Percentiles rank a stretch among this genome's conserved stretches.
phyloP scores from a whole-genome alignment of 225 moss, liverwort and hornwort genomes.

The Pseudisothecium myosuroides region DNA sequence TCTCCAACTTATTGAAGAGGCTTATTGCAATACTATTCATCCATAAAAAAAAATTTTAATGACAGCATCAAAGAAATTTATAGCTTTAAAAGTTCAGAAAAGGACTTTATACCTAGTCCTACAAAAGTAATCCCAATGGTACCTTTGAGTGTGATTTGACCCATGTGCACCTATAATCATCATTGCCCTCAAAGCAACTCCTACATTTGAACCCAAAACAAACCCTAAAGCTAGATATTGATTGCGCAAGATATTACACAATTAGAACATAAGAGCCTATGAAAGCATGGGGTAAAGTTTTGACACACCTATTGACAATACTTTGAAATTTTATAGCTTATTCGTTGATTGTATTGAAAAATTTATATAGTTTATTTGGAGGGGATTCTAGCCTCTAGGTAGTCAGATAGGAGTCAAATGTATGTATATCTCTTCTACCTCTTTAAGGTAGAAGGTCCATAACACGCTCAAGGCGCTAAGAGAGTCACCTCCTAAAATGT shows the following conservation, averaged over 20 bases:
- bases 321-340: neutral
- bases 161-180: neutral
- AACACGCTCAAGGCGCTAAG: too few species aligned
- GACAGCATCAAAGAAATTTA: too few species aligned
- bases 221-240: neutral
- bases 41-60: too few species aligned
- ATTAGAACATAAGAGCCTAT: neutral
- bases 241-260: neutral
- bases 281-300: neutral
- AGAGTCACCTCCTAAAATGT: too few species aligned
- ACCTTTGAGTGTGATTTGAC: too few species aligned
- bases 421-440: neutral
- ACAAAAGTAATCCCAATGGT: too few species aligned
- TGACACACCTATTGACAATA: neutral
- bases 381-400: rapidly evolving
- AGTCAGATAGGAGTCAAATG: rapidly evolving
- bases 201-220: neutral
- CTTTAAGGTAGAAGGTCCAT: too few species aligned
- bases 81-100: too few species aligned
- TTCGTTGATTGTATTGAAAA: neutral
- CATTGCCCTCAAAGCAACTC: neutral
- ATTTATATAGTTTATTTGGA: rapidly evolving
- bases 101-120: too few species aligned
- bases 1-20: too few species aligned
- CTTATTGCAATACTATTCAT: too few species aligned